Evolutionary conservation across 179 eudicot species (phyloP).

Genomic region (Camellia oleifera): DNA sequence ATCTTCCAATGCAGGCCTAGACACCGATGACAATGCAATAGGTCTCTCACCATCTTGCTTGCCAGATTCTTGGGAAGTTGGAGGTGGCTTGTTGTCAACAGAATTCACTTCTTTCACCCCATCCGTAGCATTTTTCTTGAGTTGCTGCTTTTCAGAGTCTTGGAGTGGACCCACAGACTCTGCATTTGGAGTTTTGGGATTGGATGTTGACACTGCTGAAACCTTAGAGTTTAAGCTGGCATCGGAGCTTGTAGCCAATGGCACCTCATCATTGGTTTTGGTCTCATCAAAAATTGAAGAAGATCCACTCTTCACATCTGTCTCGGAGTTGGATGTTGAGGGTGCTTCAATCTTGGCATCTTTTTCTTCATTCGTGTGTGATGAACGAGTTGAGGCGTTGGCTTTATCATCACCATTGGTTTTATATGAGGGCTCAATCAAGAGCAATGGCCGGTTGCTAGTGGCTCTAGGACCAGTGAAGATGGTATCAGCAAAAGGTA

Average conservation of each 20-base stretch:
- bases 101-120: slow-evolving; percentile 8
- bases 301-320: slow-evolving; percentile 6
- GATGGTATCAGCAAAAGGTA: slow-evolving; percentile 34
- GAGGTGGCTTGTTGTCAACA: slow-evolving; percentile 16
- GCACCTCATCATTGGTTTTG: slow-evolving; percentile 15
- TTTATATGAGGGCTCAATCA: slow-evolving; percentile 51
- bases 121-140: slow-evolving; percentile 1
- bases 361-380: slow-evolving; percentile 24
- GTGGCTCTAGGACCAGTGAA: slow-evolving; percentile 30
- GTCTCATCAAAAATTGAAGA: slow-evolving; percentile 8
- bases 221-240: slow-evolving; percentile 16
- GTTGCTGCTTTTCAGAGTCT: slow-evolving; percentile 16
- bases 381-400: slow-evolving; percentile 35
- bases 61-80: slow-evolving; percentile 4
- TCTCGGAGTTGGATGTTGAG: slow-evolving; percentile 15
- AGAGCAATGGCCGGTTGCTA: slow-evolving; percentile 36
- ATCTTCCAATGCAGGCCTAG: slow-evolving; percentile 49
- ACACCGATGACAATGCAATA: slow-evolving; percentile 14
- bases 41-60: slow-evolving; percentile 32
- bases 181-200: not conserved
- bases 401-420: slow-evolving; percentile 40
- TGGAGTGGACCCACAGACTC: slow-evolving; percentile 3
- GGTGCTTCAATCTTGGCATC: slow-evolving; percentile 27
- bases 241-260: slow-evolving; percentile 11
- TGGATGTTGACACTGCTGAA: slow-evolving; percentile 5